Base-by-base conservation (phyloP, 2,329 filamentous ascomycete genomes). In the Hypoxylon sp. region DNA sequence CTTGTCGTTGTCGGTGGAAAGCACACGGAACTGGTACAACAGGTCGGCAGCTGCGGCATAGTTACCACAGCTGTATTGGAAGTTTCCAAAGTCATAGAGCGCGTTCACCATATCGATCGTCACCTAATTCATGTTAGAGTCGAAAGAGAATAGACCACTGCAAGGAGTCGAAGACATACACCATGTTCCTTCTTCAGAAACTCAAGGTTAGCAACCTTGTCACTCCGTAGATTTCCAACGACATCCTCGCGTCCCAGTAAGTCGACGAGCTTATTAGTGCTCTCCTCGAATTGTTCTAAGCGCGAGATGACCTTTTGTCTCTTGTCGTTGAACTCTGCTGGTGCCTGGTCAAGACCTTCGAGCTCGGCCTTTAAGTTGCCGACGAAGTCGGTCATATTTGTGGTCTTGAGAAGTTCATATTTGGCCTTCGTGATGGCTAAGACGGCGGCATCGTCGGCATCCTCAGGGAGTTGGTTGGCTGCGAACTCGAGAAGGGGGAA, bases 331-430 rank as follows among this genome's bases (percentile, higher is more conserved):
- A 94, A 98, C 82, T 98, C 94, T 70, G 91, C 87, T 55, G 96
- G 94, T 60, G 92, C 84, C 69, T 93, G 87, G 67, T 91, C 86
- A 71, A 93, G 88, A 75, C 90, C 87, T 84, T 98, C 90, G 73
- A 99, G 89, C 78, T 98, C 92, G 80, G 92, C 92, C 86, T 97
- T 93, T 73, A 99, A 85, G 77, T 91, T 92, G 78, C 94, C 94
- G 60, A 98, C 93, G 80, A 97, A 99, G 82, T 99, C 96, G 77
- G 92, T 96, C 96, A 99, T 99, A 86, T 98, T 98, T 77, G 96
- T 98, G 81, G 94, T 91, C 85, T 97, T 95, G 74, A 99, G 89
- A 65, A 99, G 90, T 83, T 95, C 91, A 81, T 95, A 97, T 82
- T 97, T 97, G 75, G 94, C 90, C 79, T 92, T 89, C 70, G 91